These are phyloP conservation scores for Hypoxylon sp. DNA, from an alignment of 2,329 filamentous ascomycete species.

Conservation along the genomic window DNA sequence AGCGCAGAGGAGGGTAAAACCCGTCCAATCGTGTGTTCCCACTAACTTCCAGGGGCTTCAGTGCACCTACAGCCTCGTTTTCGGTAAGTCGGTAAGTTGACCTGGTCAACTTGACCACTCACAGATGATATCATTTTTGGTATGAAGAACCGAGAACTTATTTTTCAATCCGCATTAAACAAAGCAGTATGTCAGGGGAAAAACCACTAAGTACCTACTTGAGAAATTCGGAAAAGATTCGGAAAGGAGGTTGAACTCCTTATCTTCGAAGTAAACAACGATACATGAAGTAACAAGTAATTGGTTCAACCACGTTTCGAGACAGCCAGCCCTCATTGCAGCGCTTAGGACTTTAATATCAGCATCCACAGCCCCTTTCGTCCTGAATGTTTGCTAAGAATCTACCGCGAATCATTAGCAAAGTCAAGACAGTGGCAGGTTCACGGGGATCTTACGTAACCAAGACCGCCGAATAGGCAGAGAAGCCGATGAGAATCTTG, in stretches of 20 bases:
- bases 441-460: constrained; percentile 8
- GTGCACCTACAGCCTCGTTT: background rate
- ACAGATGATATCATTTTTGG: background rate
- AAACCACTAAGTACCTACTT: background rate
- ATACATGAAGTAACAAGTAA: background rate
- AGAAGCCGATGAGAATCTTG: constrained; percentile 18
- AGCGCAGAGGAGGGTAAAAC: background rate
- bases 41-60: background rate
- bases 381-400: constrained; percentile 19
- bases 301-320: background rate
- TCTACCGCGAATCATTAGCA: background rate
- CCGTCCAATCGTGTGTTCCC: background rate
- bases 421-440: background rate
- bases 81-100: constrained; percentile 11
- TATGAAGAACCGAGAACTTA: background rate
- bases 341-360: background rate
- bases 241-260: background rate
- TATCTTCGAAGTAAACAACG: background rate
- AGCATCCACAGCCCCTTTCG: background rate
- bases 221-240: background rate
- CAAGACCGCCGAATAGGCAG: constrained; percentile 21
- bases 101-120: too few species aligned
- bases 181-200: background rate
- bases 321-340: background rate
- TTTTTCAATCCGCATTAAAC: background rate